Evolutionary conservation across 2,329 filamentous ascomycete genomes (phyloP).

Genomic region (Aureobasidium sp.): DNA sequence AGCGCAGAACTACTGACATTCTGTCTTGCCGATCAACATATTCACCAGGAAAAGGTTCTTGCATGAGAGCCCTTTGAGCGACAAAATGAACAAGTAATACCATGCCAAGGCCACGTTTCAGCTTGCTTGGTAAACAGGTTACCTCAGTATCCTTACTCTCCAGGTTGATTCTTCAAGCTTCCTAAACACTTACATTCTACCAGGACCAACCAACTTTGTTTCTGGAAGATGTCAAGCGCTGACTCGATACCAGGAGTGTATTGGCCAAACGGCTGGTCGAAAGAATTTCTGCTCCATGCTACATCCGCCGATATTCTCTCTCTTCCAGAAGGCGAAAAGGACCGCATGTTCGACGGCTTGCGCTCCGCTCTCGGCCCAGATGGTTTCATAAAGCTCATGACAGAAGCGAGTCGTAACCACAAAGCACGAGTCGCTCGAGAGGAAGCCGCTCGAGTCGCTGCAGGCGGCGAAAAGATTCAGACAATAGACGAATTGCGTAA

Average conservation of each 20-base stretch:
- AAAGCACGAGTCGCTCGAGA: background rate
- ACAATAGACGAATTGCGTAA: background rate
- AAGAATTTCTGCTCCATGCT: background rate
- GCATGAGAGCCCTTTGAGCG: no score
- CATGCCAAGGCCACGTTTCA: no score
- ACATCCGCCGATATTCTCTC: background rate
- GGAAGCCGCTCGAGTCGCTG: background rate
- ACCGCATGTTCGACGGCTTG: conserved; percentile 1
- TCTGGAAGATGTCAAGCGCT: background rate
- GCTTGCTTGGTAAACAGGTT: no score
- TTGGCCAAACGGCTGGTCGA: background rate
- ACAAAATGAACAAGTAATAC: no score
- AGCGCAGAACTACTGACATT: no score
- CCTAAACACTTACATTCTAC: no score
- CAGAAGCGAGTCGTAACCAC: background rate
- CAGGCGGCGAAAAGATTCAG: background rate
- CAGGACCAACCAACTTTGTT: background rate
- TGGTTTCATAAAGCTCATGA: background rate
- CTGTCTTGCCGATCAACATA: no score
- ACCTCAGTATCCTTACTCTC: no score
- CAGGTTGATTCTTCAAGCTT: no score
- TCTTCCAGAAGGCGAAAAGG: background rate
- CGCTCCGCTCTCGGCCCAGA: background rate
- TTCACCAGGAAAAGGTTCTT: no score
- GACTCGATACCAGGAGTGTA: background rate